phyloP scores from a whole-genome alignment of 495 filamentous ascomycete species.

The Xylaria longipes region DNA sequence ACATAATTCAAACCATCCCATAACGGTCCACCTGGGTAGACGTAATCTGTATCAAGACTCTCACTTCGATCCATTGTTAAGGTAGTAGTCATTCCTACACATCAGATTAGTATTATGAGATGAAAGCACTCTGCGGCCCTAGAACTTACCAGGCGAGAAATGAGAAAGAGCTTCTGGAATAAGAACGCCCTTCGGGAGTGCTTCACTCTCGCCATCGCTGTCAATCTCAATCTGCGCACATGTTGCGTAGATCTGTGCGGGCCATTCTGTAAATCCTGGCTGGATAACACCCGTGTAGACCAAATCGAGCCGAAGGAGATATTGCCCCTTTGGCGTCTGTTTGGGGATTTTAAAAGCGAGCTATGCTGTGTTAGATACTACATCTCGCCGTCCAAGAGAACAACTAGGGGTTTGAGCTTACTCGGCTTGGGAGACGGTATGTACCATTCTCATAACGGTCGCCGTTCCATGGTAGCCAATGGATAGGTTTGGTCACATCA shows the following conservation, averaged over 20 bases:
- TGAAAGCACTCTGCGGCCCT: not conserved
- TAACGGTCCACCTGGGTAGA: slow-evolving; percentile 12
- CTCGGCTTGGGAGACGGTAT: not conserved
- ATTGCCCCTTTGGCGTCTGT: slow-evolving; percentile 8
- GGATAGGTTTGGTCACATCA: not conserved
- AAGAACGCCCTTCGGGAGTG: not conserved
- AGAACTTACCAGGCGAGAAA: slow-evolving; percentile 1
- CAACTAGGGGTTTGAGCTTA: not conserved
- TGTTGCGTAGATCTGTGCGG: not conserved
- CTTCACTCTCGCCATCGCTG: not conserved
- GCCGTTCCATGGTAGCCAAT: slow-evolving; percentile 2
- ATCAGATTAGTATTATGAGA: not conserved
- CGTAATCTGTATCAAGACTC: slow-evolving; percentile 8
- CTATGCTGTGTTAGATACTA: not conserved
- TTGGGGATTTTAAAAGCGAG: slow-evolving; percentile 5
- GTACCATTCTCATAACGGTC: not conserved
- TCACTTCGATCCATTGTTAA: not conserved
- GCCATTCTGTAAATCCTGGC: not conserved
- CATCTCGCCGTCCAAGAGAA: not conserved
- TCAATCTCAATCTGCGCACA: slow-evolving; percentile 14
- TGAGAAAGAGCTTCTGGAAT: slow-evolving; percentile 4
- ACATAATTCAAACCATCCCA: not conserved
- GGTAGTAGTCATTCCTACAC: not conserved
- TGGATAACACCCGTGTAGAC: not conserved
- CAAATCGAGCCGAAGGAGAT: slow-evolving; percentile 12